Base-by-base conservation (phyloP, 768 basidiomycete species). In the Tephrocybe sp. region DNA sequence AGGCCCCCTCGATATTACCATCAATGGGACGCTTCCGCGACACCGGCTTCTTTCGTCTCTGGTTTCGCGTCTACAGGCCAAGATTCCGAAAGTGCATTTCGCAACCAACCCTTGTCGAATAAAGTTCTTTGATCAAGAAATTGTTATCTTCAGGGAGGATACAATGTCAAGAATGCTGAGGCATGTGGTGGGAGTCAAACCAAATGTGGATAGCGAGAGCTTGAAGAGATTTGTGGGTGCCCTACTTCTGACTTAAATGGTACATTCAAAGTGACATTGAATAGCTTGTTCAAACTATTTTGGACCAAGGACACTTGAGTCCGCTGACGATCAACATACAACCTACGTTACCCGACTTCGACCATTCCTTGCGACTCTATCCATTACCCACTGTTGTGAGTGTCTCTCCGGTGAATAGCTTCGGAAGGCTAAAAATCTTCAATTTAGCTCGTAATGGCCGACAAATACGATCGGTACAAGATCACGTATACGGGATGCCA, bases 401-500 rank as follows among this genome's bases (percentile, higher is more conserved):
- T 67, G 29, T 18, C 3, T 34, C 15, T 10, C 8, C 7, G 6
- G 7, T 30, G 29, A 30, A 6, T 30, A 12, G 29, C 12, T 6
- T 12, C 29, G n/a, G n/a, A n/a, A n/a, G n/a, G n/a, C n/a, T n/a
- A n/a, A n/a, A n/a, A n/a, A n/a, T n/a, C n/a, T 38, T 38, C 10
- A 18, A 7, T 18, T 15, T 53, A 97, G 94, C 75, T 97, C 16
- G 76, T 98, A 25, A 79, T 99, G 11, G 97, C 97, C 1, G 97
- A 99, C 70, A 94, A 88, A 67, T 97, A 97, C 62, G 94, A 97
- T 64, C 82, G 88, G 40, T 99, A 92, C 65, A 92, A 97, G 60
- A 76, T 97, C 55, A 98, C 94, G 1, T 99, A 99, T 65, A 94
- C 94, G 50, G 93, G 93, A 10, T 98, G 97, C 60, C 97, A 98